Evolutionary conservation across 768 basidiomycete species (phyloP).

Genomic region (Filobasidium wieringae): DNA sequence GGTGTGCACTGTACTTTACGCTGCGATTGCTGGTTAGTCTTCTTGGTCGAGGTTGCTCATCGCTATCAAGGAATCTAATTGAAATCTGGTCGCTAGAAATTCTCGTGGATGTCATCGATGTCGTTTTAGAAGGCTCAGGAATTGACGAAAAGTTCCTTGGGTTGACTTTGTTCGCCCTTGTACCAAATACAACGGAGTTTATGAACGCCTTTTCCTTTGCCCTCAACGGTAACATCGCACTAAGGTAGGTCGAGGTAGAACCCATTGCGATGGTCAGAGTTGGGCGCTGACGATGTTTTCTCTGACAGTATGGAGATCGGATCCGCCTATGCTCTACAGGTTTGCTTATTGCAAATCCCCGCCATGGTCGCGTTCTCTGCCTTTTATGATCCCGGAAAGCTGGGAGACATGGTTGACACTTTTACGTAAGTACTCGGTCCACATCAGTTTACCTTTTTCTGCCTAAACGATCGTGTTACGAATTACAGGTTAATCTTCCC

Average conservation of each 20-base stretch:
- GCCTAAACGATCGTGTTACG: background rate
- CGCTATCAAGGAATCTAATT: background rate
- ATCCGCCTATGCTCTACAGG: slow-evolving; percentile 95
- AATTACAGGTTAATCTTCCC: slow-evolving; percentile 81
- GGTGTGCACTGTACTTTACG: slow-evolving; percentile 82
- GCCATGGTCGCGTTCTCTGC: slow-evolving; percentile 99
- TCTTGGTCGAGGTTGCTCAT: background rate
- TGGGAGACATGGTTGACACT: slow-evolving; percentile 75
- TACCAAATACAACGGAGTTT: slow-evolving; percentile 97
- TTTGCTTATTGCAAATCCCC: slow-evolving; percentile 92
- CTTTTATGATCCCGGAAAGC: slow-evolving; percentile 73
- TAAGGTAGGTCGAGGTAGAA: slow-evolving; percentile 68
- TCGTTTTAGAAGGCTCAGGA: slow-evolving; percentile 74
- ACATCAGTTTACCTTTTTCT: background rate
- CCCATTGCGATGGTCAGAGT: too few species aligned
- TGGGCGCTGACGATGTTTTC: too few species aligned
- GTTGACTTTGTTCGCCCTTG: slow-evolving; percentile 87
- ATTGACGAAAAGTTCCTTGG: slow-evolving; percentile 98
- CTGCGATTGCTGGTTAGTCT: slow-evolving; percentile 77
- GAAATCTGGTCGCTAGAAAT: slow-evolving; percentile 50
- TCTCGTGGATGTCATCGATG: slow-evolving; percentile 88
- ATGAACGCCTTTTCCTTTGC: slow-evolving; percentile 99
- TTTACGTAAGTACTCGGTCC: slow-evolving; percentile 63
- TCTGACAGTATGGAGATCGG: slow-evolving; percentile 88
- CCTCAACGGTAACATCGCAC: slow-evolving; percentile 86